A percentile compares a stretch with the other conserved stretches of the same genome.
phyloP scores from a whole-genome alignment of 2,329 filamentous ascomycete species.

The Pseudocercospora fijiensis region DNA sequence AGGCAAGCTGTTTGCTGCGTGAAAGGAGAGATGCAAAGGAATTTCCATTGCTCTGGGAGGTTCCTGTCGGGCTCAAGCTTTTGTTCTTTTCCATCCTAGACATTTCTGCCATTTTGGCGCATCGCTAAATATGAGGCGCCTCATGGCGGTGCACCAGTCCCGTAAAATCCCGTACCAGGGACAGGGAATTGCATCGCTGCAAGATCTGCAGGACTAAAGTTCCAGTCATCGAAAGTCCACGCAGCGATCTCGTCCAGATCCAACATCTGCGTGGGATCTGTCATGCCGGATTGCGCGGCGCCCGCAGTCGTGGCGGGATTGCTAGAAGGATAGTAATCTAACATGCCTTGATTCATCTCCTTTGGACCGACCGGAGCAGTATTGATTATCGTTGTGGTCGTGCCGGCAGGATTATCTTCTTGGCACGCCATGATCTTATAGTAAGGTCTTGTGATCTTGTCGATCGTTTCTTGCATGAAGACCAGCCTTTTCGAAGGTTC shows the following conservation, averaged over 20 bases:
- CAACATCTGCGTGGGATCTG: conserved; percentile 16
- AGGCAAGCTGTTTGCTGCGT: no score
- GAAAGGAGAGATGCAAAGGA: no score
- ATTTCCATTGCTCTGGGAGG: no score
- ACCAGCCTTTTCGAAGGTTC: conserved; percentile 26
- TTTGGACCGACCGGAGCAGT: conserved; percentile 1
- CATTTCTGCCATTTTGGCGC: no score
- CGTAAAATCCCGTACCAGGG: neutral
- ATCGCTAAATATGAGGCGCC: no score
- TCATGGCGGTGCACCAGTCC: neutral
- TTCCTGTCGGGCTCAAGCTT: no score
- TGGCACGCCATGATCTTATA: conserved; percentile 39
- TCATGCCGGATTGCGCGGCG: neutral
- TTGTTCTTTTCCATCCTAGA: no score
- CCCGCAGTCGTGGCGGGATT: conserved; percentile 3
- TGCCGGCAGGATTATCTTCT: conserved; percentile 20
- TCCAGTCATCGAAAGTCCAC: conserved; percentile 38
- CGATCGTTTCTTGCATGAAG: conserved; percentile 38
- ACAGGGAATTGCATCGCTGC: conserved; percentile 11
- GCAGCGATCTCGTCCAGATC: conserved; percentile 36
- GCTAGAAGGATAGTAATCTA: conserved; percentile 13
- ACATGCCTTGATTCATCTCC: conserved; percentile 6
- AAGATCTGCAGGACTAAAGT: conserved; percentile 28
- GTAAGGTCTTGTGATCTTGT: conserved; percentile 32
- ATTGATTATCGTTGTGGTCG: neutral